Evolutionary conservation across 2,329 filamentous ascomycete genomes (phyloP), one percentile per base, ranked within the genome.

Genomic region (Arthrobotrys sinensis): DNA sequence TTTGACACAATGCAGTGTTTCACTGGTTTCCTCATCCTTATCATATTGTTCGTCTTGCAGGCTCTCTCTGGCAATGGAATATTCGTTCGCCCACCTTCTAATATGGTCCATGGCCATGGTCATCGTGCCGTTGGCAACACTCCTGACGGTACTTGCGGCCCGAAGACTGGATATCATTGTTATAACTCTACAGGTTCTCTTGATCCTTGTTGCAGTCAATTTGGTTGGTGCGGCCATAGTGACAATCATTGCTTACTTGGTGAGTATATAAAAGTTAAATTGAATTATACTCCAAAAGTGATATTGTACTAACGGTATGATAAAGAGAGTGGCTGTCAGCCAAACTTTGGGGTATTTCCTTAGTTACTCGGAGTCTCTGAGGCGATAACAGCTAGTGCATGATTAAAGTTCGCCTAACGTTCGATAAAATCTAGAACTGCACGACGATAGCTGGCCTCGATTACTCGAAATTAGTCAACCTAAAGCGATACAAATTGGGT

Each of bases 111-210:
- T 60, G 1, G 28, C 14, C 38, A 43, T 38, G n/a, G 38, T 36
- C 3, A 14, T 60, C 57, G 28, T 21, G 55, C 36, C 6, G 6
- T 6, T 21, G 14, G 16, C 48, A 2, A n/a, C 16, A 57, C 55
- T 70, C 36, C 46, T 16, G 55, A 76, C 36, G 65, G 65, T 3
- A 70, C 64, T n/a, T 76, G 72, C 48, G 72, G 72, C 11, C 36
- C n/a, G 28, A 24, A n/a, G 32, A 46, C 8, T 1, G 55, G 46
- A 14, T 65, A 38, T 46, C 21, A 32, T 28, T 76, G 72, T n/a
- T 4, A 65, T 32, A 28, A 32, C 21, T 50, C 53, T 63, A 45
- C 45, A 45, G 8, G 34, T 34, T n/a, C 21, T 65, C 1, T 19
- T 34, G 38, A 65, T 48, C n/a, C 55, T 34, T 70, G 72, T 34